These are phyloP conservation scores for Rubia balearica DNA, from an alignment of 305 asterid genomes.

Conservation along the genomic window DNA sequence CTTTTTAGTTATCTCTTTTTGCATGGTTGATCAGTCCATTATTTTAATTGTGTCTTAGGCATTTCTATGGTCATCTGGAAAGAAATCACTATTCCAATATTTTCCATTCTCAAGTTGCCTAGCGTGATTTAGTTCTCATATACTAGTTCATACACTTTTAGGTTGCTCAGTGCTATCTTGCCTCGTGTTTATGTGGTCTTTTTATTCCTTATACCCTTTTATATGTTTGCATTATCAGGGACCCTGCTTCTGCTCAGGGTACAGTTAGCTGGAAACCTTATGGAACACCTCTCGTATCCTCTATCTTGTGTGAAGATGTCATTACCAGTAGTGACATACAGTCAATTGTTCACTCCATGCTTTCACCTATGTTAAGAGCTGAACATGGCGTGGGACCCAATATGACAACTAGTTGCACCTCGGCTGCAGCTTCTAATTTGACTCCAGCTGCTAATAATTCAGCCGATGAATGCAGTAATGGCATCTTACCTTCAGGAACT, in stretches of 20 bases:
- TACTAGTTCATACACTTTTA: background rate
- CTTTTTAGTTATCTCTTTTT: constrained; percentile 4
- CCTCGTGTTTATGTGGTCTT: constrained; percentile 3
- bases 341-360: constrained; percentile 74
- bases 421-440: constrained; percentile 32
- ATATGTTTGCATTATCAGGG: constrained; percentile 37
- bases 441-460: constrained; percentile 25
- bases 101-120: background rate
- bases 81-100: background rate
- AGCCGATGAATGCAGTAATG: constrained; percentile 30
- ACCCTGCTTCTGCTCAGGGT: constrained; percentile 65
- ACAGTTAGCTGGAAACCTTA: constrained; percentile 85
- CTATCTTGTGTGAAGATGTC: constrained; percentile 74
- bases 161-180: background rate
- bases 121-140: background rate
- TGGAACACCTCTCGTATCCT: constrained; percentile 97
- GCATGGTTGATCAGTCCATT: background rate
- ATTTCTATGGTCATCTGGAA: background rate
- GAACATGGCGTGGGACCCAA: constrained; percentile 29
- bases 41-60: background rate
- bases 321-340: constrained; percentile 83
- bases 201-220: constrained; percentile 13
- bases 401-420: constrained; percentile 29
- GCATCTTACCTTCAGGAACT: constrained; percentile 35
- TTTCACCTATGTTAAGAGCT: constrained; percentile 71